phyloP scores from a whole-genome alignment of 2,329 filamentous ascomycete genomes.

The Trichoderma sp. region DNA sequence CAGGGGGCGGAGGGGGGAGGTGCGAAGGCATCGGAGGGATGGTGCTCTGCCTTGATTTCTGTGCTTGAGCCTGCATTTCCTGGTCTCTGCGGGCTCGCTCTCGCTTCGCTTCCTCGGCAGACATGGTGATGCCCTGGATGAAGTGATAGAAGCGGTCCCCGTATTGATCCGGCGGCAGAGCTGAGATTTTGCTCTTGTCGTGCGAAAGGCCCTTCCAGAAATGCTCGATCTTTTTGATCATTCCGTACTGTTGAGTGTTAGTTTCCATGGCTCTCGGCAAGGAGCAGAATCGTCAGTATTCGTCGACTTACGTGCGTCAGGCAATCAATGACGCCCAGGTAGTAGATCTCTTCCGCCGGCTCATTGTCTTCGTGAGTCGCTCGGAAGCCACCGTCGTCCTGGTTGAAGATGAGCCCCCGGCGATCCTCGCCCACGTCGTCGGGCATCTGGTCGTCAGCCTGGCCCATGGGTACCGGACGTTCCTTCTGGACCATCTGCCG shows the following conservation, averaged over 20 bases:
- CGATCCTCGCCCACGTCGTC: conserved; percentile 80
- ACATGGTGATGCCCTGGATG: conserved; percentile 88
- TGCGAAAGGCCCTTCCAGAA: conserved; percentile 93
- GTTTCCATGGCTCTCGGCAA: conserved; percentile 30
- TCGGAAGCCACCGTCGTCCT: conserved; percentile 88
- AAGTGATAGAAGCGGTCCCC: conserved; percentile 94
- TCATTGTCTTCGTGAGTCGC: conserved; percentile 89
- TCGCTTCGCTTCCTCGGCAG: conserved; percentile 77
- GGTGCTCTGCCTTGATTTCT: conserved; percentile 45
- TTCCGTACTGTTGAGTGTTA: conserved; percentile 69
- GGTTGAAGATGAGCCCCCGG: conserved; percentile 79
- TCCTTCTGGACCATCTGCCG: conserved; percentile 91
- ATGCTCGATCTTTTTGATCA: conserved; percentile 92
- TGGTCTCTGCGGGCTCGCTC: conserved; percentile 63
- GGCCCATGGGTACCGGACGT: conserved; percentile 88
- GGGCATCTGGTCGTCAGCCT: conserved; percentile 82
- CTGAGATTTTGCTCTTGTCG: conserved; percentile 86
- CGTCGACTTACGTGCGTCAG: conserved; percentile 79
- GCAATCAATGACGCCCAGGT: conserved; percentile 97
- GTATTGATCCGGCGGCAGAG: conserved; percentile 85
- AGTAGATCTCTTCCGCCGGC: conserved; percentile 91
- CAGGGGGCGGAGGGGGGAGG: conserved; percentile 47
- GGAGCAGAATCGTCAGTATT: not conserved
- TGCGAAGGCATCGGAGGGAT: conserved; percentile 52
- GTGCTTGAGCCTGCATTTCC: conserved; percentile 52